phyloP scores from a whole-genome alignment of 306 rosid genomes.

The Pterocarpus santalinus region DNA sequence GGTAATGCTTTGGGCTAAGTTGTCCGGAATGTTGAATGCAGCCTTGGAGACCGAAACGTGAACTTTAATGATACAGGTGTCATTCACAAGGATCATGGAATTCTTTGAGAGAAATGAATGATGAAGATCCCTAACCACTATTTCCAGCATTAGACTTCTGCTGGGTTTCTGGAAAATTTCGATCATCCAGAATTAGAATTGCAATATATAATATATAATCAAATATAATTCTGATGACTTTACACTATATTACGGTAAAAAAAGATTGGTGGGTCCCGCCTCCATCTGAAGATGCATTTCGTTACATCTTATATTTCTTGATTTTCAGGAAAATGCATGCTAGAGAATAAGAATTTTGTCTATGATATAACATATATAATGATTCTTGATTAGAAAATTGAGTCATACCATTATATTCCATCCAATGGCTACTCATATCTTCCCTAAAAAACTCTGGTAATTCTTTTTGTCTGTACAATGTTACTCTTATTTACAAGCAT shows the following conservation, averaged over 20 bases:
- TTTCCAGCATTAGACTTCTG: constrained; percentile 78
- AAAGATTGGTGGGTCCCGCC: neutral
- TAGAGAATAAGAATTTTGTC: no score
- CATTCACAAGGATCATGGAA: constrained; percentile 72
- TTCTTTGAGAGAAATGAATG: constrained; percentile 70
- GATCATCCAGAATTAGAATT: neutral
- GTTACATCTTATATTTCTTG: no score
- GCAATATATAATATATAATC: neutral
- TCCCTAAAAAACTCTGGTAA: no score
- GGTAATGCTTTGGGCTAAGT: neutral
- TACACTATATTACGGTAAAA: neutral
- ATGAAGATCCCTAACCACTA: constrained; percentile 76
- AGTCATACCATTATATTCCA: no score
- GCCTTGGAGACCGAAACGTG: constrained; percentile 60
- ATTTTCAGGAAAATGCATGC: no score
- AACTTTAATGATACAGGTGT: constrained; percentile 68
- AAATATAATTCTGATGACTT: neutral
- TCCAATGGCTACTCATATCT: no score
- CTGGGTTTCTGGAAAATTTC: constrained; percentile 59
- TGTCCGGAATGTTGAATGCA: constrained; percentile 9
- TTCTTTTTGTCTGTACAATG: no score
- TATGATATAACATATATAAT: no score
- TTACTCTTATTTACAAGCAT: neutral
- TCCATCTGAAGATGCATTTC: neutral
- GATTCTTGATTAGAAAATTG: no score